These are phyloP conservation scores for Akanthomyces lecanii DNA, from an alignment of 2,329 filamentous ascomycete species.

Conservation along the genomic window DNA sequence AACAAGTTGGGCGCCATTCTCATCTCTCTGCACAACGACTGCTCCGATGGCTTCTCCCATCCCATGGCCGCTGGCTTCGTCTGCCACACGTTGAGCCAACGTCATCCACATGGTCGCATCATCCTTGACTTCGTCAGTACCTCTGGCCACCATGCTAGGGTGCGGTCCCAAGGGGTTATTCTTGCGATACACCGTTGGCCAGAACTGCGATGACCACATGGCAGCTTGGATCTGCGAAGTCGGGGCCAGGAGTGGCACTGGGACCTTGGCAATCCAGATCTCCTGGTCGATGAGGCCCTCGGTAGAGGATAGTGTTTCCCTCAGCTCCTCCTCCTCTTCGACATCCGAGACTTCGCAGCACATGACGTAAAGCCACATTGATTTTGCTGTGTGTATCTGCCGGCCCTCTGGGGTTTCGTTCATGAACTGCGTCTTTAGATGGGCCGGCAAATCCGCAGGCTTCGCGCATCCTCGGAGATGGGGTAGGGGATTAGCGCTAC, in stretches of 20 bases:
- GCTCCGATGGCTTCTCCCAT: constrained; percentile 69
- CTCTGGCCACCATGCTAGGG: constrained; percentile 66
- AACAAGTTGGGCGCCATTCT: constrained; percentile 53
- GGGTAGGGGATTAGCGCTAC: constrained; percentile 60
- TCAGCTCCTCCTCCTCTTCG: constrained; percentile 50
- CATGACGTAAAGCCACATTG: constrained; percentile 57
- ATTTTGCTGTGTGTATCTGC: constrained; percentile 56
- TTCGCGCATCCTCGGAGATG: constrained; percentile 76
- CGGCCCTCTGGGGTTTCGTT: constrained; percentile 51
- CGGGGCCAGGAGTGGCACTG: constrained; percentile 68
- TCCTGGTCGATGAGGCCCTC: constrained; percentile 46
- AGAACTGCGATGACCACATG: constrained; percentile 71
- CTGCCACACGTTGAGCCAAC: constrained; percentile 61
- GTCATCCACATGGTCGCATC: constrained; percentile 64
- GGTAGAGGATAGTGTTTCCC: constrained; percentile 41
- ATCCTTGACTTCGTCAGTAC: constrained; percentile 62
- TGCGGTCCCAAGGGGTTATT: constrained; percentile 84
- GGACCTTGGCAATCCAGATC: constrained; percentile 57
- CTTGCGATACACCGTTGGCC: constrained; percentile 82
- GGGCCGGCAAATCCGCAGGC: constrained; percentile 60
- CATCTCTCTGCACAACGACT: constrained; percentile 65
- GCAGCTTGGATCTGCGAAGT: constrained; percentile 72
- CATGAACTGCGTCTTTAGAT: constrained; percentile 59
- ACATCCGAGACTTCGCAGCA: constrained; percentile 50
- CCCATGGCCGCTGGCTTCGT: constrained; percentile 51